Base-by-base conservation (phyloP, 441 rosid species). In the Gossypium trilobum region DNA sequence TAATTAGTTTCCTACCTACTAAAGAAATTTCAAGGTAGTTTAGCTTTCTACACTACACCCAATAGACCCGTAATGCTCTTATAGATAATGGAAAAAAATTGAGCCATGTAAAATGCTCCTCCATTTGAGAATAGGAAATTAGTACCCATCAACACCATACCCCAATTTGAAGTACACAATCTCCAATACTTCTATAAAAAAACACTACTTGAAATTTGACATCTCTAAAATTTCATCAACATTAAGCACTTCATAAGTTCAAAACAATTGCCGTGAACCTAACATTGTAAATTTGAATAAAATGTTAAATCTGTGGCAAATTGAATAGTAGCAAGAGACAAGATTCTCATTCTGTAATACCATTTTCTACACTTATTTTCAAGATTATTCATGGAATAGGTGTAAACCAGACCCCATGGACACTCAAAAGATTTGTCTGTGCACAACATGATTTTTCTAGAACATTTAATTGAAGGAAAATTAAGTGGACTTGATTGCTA, bases 401-500 rank as follows among this genome's bases (percentile, higher is more conserved):
- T 54, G 13, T 17, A 55, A 33, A 55, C 31, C 31, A 54, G 19
- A 27, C 51, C 55, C 71, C 58, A 27, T 16, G 16, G 55, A 27
- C 9, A 8, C 44, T 14, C n/a, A 16, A 51, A 44, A 68, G 31
- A 27, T 9, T 36, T 10, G 29, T 14, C 44, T 16, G 16, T 16
- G 71, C 23, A 50, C 33, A 0, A 7, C 13, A 22, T 22, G 16
- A 3, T 16, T 58, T 71, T 58, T 58, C 44, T 27, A 42, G 17
- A 44, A 58, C 2, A 44, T 58, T 25, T n/a, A 23, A 22, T 48
- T 68, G 14, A 68, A 50, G 31, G 46, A 31, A 68, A 68, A 48
- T 7, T 19, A 66, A 44, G 39, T 9, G 16, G 22, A 59, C 55
- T 74, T 63, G 23, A 63, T 63, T 16, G 73, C 51, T 54, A 65